Evolutionary conservation across 1,284 basidiomycete species (phyloP).

Genomic region (Ganoderma boninense): DNA sequence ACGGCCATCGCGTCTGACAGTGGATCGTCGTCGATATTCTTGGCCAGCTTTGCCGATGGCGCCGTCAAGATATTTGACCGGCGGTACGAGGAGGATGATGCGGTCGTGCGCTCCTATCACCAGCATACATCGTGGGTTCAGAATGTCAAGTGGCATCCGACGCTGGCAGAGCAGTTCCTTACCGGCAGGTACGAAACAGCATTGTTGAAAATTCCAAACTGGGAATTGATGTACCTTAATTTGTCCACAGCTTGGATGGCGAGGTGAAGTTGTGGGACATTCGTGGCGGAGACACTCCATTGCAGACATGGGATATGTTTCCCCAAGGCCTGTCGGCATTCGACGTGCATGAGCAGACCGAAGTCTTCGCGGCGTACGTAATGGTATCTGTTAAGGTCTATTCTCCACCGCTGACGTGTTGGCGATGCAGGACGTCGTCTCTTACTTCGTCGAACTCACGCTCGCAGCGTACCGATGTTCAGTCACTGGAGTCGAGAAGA

Average conservation of each 20-base stretch:
- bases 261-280: slow-evolving; percentile 95
- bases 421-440: slow-evolving; percentile 62
- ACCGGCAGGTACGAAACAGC: slow-evolving; percentile 79
- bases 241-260: slow-evolving; percentile 79
- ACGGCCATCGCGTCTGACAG: slow-evolving; percentile 88
- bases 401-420: slow-evolving; percentile 10
- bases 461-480: slow-evolving; percentile 67
- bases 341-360: slow-evolving; percentile 87
- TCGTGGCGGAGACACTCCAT: slow-evolving; percentile 70
- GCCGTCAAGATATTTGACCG: slow-evolving; percentile 93
- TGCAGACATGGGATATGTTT: slow-evolving; percentile 74
- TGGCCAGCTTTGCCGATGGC: slow-evolving; percentile 95
- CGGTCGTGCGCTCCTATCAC: slow-evolving; percentile 84
- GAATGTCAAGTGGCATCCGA: slow-evolving; percentile 88
- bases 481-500: slow-evolving; percentile 54
- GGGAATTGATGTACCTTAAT: slow-evolving; percentile 8
- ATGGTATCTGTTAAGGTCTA: not conserved
- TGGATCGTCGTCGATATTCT: slow-evolving; percentile 82
- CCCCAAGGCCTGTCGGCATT: slow-evolving; percentile 83
- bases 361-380: slow-evolving; percentile 88
- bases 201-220: not conserved
- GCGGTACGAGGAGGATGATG: slow-evolving; percentile 84
- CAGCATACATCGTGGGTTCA: slow-evolving; percentile 94
- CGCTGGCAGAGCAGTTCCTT: slow-evolving; percentile 77
- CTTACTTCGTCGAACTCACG: slow-evolving; percentile 66